These are phyloP conservation scores for Trichoderma sp. DNA, from an alignment of 2,329 filamentous ascomycete species.

Conservation along the genomic window DNA sequence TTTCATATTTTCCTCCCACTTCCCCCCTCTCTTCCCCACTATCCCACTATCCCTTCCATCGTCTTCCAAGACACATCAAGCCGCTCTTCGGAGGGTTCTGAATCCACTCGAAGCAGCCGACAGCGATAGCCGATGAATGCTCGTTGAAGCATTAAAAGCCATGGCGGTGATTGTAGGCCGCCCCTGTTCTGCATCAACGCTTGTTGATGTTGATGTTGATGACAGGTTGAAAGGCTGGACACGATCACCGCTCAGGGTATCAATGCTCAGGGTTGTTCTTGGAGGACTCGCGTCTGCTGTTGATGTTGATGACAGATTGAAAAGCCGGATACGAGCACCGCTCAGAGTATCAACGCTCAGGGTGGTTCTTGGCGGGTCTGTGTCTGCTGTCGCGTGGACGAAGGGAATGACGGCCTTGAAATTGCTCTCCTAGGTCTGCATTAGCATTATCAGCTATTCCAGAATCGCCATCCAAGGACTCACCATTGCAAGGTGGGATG, in stretches of 20 bases:
- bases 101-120: slow-evolving; percentile 23
- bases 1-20: background rate
- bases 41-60: background rate
- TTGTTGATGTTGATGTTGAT: background rate
- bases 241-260: background rate
- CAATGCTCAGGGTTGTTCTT: no score
- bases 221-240: background rate
- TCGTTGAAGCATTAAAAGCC: background rate
- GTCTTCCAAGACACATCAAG: background rate
- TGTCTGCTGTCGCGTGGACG: background rate
- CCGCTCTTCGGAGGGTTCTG: slow-evolving; percentile 25
- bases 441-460: background rate
- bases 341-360: no score
- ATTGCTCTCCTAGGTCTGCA: background rate
- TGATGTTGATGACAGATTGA: background rate
- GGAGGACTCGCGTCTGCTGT: no score
- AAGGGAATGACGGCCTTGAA: slow-evolving; percentile 2
- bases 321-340: background rate
- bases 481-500: background rate
- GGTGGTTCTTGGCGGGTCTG: background rate
- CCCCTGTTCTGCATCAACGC: background rate
- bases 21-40: background rate
- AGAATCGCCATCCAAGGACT: no score
- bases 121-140: background rate
- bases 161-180: background rate